A percentile compares a stretch with the other conserved stretches of the same genome.
Conservation (phyloP, 176 grass and related monocot genomes). For the Triticum turgidum region DNA sequence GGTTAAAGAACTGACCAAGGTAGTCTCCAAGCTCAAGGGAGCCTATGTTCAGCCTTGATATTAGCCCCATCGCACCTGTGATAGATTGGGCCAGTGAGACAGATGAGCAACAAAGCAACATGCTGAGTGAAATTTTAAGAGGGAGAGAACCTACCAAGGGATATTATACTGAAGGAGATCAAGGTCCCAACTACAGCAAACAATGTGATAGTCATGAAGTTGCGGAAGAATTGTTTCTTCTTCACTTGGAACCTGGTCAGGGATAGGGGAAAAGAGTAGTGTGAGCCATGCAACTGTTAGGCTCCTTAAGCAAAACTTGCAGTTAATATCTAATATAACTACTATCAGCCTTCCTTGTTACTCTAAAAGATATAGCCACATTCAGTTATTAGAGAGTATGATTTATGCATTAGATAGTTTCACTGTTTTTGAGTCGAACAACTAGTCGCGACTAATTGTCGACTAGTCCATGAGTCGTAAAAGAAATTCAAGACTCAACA, state of each 20-base stretch:
- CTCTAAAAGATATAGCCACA: background rate
- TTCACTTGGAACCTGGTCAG: constrained; percentile 75
- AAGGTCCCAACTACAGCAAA: constrained; percentile 78
- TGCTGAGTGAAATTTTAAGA: background rate
- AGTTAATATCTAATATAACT: background rate
- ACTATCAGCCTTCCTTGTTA: background rate
- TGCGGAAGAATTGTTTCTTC: constrained; percentile 88
- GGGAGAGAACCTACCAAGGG: constrained; percentile 52
- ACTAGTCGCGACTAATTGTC: too few species aligned
- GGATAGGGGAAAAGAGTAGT: background rate
- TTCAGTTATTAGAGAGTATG: background rate
- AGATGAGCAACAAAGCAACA: constrained; percentile 10
- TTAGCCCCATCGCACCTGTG: constrained; percentile 65
- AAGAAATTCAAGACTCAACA: too few species aligned
- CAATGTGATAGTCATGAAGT: constrained; percentile 80
- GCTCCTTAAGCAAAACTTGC: background rate
- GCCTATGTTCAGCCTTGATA: constrained; percentile 72
- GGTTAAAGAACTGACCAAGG: constrained; percentile 53
- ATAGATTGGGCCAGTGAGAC: background rate
- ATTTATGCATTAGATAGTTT: background rate
- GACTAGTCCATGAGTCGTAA: too few species aligned
- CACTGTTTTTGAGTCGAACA: background rate
- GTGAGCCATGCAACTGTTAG: background rate
- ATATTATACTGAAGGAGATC: constrained; percentile 78
- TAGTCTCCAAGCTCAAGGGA: constrained; percentile 77